A percentile compares a stretch with the other conserved stretches of the same genome.
Conservation (phyloP, 805 yeast species). For the Saccharomycopsis fermentans region DNA sequence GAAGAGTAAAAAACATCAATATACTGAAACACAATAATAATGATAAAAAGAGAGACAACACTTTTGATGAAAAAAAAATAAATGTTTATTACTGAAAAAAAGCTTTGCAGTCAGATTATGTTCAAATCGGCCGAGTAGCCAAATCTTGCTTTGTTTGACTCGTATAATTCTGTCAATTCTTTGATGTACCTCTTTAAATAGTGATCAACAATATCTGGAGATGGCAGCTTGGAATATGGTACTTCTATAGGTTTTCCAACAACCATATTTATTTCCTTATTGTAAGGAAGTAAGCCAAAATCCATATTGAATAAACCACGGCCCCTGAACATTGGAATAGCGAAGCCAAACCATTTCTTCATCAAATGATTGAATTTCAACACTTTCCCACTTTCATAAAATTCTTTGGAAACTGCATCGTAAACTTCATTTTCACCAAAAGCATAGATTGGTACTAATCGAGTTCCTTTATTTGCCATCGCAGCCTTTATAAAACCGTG, state of each 20-base stretch:
- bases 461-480: constrained; percentile 63
- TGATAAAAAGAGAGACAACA: background rate
- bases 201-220: constrained; percentile 44
- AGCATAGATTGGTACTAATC: constrained; percentile 77
- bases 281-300: constrained; percentile 80
- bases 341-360: constrained; percentile 66
- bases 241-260: constrained; percentile 58
- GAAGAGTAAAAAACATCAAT: background rate
- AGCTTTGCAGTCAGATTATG: background rate
- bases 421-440: constrained; percentile 81
- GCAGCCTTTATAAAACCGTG: constrained; percentile 89
- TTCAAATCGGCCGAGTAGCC: constrained; percentile 11
- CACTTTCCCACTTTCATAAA: constrained; percentile 28
- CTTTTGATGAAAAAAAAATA: background rate
- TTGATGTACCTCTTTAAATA: constrained; percentile 65
- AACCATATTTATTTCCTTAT: constrained; percentile 71
- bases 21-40: background rate
- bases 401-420: constrained; percentile 29
- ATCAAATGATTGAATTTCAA: constrained; percentile 60
- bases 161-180: constrained; percentile 52
- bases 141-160: constrained; percentile 51
- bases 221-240: constrained; percentile 37
- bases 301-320: constrained; percentile 89
- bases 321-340: constrained; percentile 85
- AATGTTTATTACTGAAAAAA: background rate